Evolutionary conservation across 176 grass and related monocot genomes (phyloP).

Genomic region (Aegilops umbellulata): DNA sequence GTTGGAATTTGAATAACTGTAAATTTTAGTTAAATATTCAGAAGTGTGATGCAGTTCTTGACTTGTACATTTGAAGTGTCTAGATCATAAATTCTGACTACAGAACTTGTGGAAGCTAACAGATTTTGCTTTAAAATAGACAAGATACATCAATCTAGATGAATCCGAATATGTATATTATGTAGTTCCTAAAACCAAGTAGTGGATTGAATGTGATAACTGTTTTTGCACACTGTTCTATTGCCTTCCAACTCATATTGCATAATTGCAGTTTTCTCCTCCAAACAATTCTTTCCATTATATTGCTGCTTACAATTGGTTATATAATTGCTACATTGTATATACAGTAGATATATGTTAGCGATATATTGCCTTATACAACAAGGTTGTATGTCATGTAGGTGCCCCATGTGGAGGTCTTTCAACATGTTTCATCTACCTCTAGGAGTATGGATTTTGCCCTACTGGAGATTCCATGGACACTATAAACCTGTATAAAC

Average conservation of each 20-base stretch:
- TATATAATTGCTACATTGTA: not conserved
- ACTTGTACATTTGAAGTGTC: not conserved
- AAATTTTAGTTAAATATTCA: not conserved
- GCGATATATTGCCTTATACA: not conserved
- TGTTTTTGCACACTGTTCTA: not conserved
- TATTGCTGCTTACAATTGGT: not conserved
- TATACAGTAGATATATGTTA: not conserved
- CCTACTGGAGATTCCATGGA: not conserved
- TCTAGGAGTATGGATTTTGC: not conserved
- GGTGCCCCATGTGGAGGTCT: not conserved
- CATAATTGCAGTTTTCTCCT: not conserved
- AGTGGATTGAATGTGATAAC: not conserved
- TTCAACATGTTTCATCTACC: conserved; percentile 7
- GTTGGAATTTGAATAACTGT: not conserved
- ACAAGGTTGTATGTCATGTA: conserved; percentile 1
- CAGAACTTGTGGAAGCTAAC: not conserved
- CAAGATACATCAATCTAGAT: not conserved
- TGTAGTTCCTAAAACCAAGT: not conserved
- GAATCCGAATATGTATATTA: not conserved
- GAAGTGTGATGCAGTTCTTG: not conserved
- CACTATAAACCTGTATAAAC: no score
- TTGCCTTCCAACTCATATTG: not conserved
- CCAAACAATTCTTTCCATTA: not conserved
- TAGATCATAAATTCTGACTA: not conserved
- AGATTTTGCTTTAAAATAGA: not conserved